Conservation (phyloP, 2,329 filamentous ascomycete species). For the Elsinoe fawcettii region DNA sequence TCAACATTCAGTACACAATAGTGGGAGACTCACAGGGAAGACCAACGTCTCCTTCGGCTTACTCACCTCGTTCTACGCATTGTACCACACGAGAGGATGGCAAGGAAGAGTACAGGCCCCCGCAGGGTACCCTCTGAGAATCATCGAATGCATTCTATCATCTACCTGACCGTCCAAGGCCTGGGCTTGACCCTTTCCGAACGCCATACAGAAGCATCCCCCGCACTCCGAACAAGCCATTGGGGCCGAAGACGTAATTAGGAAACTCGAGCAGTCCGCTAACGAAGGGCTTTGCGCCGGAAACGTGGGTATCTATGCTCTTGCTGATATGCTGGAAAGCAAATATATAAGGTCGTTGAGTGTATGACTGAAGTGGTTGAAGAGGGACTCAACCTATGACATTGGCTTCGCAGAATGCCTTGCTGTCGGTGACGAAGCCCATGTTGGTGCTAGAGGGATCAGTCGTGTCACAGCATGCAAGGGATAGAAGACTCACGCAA, state of each 20-base stretch:
- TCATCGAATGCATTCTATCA: slow-evolving; percentile 6
- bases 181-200: not conserved
- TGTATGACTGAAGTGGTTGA: not conserved
- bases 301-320: slow-evolving; percentile 9
- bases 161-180: not conserved
- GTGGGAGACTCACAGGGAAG: too few species aligned
- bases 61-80: too few species aligned
- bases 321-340: not conserved
- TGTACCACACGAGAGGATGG: too few species aligned
- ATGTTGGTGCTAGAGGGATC: slow-evolving; percentile 29
- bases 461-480: not conserved
- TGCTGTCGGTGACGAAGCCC: slow-evolving; percentile 36
- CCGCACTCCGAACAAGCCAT: not conserved
- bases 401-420: slow-evolving; percentile 27
- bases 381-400: slow-evolving; percentile 8
- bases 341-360: not conserved
- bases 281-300: not conserved
- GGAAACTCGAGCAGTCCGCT: not conserved
- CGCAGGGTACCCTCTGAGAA: slow-evolving; percentile 11
- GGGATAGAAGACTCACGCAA: slow-evolving; percentile 21
- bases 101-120: slow-evolving; percentile 12
- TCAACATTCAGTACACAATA: too few species aligned
- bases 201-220: not conserved
- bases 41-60: too few species aligned
- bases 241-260: not conserved